Base-by-base conservation (phyloP, 371 early-diverging fungal genomes). In the Chytridium lagenaria region DNA sequence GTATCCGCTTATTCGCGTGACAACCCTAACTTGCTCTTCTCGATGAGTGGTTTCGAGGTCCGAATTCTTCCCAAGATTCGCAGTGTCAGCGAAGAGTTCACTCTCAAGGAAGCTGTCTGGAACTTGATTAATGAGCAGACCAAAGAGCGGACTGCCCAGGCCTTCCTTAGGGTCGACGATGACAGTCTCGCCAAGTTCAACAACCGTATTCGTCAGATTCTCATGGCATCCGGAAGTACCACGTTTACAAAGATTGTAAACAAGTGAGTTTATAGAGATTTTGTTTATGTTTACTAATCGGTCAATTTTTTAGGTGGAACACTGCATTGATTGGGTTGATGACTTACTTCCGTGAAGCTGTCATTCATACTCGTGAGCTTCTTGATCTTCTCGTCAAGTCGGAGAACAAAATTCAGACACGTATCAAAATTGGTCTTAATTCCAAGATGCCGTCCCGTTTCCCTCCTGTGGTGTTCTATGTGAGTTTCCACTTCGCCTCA, bases 361-460 rank as follows among this genome's bases (percentile, higher is more conserved):
- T 98, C 31, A 93, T 97, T 1, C 96, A 98, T 75, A 98, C 98
- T 0, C 92, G 95, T 36, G 99, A 98, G 81, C 84, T 98, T 68
- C 87, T 99, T 52, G 98, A 99, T 83, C 87, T 97, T 70, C 87
- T 99, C 49, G 95, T 97, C 80, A 95, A 96, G 84, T 91, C 91
- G 74, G 99, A 99, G 82, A 96, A 95, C 84, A 98, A 96, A 88
- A 95, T 99, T 63, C 97, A 98, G 82, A 95, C 96, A n/a, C 92
- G 97, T 84, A 92, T 99, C 83, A 99, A 98, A 91, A 96, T 95
- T 83, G 98, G 98, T 76, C 90, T 99, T 74, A 99, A 99, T 86
- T 94, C 95, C 59, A 99, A 99, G 86, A 99, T 99, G 98, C 98
- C 99, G 71, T 90, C 90, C 36, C 91, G 99, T 81, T 99, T 99